Percentiles rank a stretch among this genome's conserved stretches.
phyloP scores from a whole-genome alignment of 2,329 filamentous ascomycete species.

The Hypoxylon sp. region DNA sequence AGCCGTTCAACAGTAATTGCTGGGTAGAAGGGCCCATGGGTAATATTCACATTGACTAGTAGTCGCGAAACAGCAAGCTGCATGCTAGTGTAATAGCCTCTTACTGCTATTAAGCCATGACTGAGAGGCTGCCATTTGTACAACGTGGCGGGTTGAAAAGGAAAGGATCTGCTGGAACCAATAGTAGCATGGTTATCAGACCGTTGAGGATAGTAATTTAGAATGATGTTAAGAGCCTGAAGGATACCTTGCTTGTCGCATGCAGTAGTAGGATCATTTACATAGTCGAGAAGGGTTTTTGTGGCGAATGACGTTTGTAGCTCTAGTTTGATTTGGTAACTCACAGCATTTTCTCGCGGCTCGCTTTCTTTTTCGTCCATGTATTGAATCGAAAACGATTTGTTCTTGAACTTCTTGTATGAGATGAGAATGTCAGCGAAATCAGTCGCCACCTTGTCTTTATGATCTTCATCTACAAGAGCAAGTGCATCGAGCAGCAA shows the following conservation, averaged over 20 bases:
- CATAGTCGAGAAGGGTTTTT: slow-evolving; percentile 38
- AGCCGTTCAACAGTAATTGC: no score
- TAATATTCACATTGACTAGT: slow-evolving; percentile 50
- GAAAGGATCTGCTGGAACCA: slow-evolving; percentile 45
- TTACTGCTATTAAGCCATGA: slow-evolving; percentile 43
- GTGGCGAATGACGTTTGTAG: slow-evolving; percentile 40
- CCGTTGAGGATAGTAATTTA: slow-evolving; percentile 47
- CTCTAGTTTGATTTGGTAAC: slow-evolving; percentile 39
- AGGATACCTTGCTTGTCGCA: slow-evolving; percentile 40
- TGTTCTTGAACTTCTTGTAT: slow-evolving; percentile 31
- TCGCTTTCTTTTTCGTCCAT: slow-evolving; percentile 41
- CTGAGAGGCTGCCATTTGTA: slow-evolving; percentile 37
- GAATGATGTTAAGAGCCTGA: slow-evolving; percentile 38
- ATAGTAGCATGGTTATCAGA: slow-evolving; percentile 39
- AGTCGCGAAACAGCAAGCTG: slow-evolving; percentile 45
- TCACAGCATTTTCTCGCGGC: slow-evolving; percentile 16
- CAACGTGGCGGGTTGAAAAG: no score
- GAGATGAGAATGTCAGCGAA: slow-evolving; percentile 46
- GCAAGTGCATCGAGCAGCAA: slow-evolving; percentile 1
- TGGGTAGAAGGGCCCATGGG: slow-evolving; percentile 47
- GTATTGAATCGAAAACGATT: background rate
- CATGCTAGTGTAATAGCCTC: slow-evolving; percentile 49
- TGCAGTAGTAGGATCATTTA: slow-evolving; percentile 33
- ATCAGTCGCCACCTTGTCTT: slow-evolving; percentile 40
- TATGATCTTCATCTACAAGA: no score